Evolutionary conservation across 176 grass and related monocot genomes (phyloP), one percentile per base, ranked within the genome.

Genomic region (Aechmea fasciata): DNA sequence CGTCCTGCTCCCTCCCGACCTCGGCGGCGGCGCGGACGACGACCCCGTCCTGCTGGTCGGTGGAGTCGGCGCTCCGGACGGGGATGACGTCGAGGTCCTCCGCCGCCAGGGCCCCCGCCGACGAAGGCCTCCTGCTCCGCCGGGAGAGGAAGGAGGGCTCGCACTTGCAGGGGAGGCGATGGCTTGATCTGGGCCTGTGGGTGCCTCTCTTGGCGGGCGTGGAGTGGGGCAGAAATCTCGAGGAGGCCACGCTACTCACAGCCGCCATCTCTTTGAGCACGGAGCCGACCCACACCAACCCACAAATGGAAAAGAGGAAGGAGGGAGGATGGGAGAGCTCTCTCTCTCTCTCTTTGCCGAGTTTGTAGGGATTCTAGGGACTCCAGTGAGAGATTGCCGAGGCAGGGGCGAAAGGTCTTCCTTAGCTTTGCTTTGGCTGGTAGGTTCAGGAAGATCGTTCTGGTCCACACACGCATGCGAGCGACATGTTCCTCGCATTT

Each of bases 21-120:
- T 47, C 72, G 11, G 47, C 57, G 57, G 57, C 25, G 1, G 66
- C 71, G 11, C 71, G 19, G 3, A 51, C 71, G 71, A 73, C 22
- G 13, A 78, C 67, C 11, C 83, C 83, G 19, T 85, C 83, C 49
- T 80, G 77, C 61, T 76, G 77, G 51, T 80, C 83, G 2, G 72
- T 75, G n/a, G 83, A 76, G 14, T 85, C 77, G n/a, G 49, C 10
- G 67, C 61, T 73, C 71, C 80, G 71, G 23, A 85, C 77, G 41
- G 77, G 72, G 50, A 80, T 77, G 19, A 76, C 72, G n/a, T 85
- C 77, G 20, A 57, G 11, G 20, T 77, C 83, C 20, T 80, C 72
- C 29, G 77, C 13, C 7, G 67, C 51, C 20, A 52, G 51, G 18
- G 55, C 63, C 9, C n/a, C 65, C 33, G 65, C 49, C 65, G 51